A percentile compares a stretch with the other conserved stretches of the same genome.
Evolutionary conservation across 108 stramenopile genomes (phyloP).

Genomic region (Pseudonitzschia multiseries): DNA sequence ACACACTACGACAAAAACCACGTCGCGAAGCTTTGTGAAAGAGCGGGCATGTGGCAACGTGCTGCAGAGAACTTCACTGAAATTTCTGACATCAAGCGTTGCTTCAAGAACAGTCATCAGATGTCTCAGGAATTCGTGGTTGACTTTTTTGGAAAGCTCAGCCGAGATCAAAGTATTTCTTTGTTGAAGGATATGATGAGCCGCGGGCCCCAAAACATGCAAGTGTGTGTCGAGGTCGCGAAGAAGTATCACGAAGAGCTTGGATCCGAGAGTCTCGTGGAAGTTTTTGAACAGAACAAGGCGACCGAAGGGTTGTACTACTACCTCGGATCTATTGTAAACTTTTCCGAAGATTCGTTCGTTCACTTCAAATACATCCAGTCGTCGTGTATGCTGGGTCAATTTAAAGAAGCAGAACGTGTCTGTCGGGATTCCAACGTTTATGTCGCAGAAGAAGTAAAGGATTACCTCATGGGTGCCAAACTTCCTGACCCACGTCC

Average conservation of each 20-base stretch:
- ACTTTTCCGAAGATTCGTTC: conserved; percentile 93
- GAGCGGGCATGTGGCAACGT: conserved; percentile 97
- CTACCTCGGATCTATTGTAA: conserved; percentile 96
- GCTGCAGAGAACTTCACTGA: conserved; percentile 99
- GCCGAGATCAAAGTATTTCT: conserved; percentile 90
- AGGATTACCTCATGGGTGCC: conserved; percentile 97
- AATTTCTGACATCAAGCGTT: conserved; percentile 97
- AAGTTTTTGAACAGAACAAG: conserved; percentile 96
- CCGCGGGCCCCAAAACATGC: conserved; percentile 92
- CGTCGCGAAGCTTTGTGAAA: conserved; percentile 98
- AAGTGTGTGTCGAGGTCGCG: conserved; percentile 95
- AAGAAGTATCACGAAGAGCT: conserved; percentile 99
- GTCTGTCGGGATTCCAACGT: conserved; percentile 99
- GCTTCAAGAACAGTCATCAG: conserved; percentile 94
- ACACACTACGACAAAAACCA: conserved; percentile 97
- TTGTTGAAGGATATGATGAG: conserved; percentile 96
- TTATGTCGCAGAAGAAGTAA: conserved; percentile 97
- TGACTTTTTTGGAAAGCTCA: conserved; percentile 94
- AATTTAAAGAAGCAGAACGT: conserved; percentile 98
- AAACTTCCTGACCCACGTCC: conserved; percentile 99
- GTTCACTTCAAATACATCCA: conserved; percentile 99
- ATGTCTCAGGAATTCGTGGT: conserved; percentile 97
- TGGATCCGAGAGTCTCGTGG: conserved; percentile 89
- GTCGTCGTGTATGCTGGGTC: conserved; percentile 91
- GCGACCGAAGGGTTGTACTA: conserved; percentile 97